Evolutionary conservation across 129 eudicot species (phyloP), one percentile per base, ranked within the genome.

Genomic region (Scalesia atractyloides): DNA sequence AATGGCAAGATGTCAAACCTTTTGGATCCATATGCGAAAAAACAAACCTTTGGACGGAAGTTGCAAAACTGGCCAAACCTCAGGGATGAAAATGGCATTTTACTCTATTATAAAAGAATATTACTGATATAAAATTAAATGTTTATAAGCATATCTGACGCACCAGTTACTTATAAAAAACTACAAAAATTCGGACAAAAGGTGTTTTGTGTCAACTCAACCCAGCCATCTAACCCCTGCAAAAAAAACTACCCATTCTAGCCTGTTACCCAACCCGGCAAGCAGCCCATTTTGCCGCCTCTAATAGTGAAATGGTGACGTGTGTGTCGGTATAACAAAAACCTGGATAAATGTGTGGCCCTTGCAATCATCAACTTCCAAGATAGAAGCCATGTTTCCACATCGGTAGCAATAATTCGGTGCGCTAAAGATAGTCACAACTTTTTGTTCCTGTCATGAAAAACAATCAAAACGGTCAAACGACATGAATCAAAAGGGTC

Each of bases 321-420:
- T 64, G 47, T 3, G 52, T 8, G 16, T 18, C 7, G 46, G 61
- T 50, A 81, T 39, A 67, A 53, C 52, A 19, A 75, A 63, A 44
- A 91, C 96, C 97, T 91, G 97, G 71, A 91, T 88, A 64, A 91
- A 91, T 4, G 92, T 86, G 76, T 88, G 92, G 47, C 90, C 96
- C 54, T 85, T 91, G 92, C 92, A 86, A 76, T 91, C 97, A 82
- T 91, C 97, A 11, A 89, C 97, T 82, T 92, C 97, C 85, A 92
- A 76, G 49, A 92, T 92, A 61, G 97, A 92, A 39, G 98, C 98
- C 98, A 92, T 87, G 73, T 92, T 92, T 41, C 98, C 98, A 80
- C 98, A 92, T 6, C 98, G 86, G 18, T 92, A 92, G 71, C 98
- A 92, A 68, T 92, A 89, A 73, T 92, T 92, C 15, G 98, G 98